Percentiles rank a stretch among this genome's conserved stretches.
phyloP scores from a whole-genome alignment of 106 monocot genomes.

The Phalaenopsis equestris region DNA sequence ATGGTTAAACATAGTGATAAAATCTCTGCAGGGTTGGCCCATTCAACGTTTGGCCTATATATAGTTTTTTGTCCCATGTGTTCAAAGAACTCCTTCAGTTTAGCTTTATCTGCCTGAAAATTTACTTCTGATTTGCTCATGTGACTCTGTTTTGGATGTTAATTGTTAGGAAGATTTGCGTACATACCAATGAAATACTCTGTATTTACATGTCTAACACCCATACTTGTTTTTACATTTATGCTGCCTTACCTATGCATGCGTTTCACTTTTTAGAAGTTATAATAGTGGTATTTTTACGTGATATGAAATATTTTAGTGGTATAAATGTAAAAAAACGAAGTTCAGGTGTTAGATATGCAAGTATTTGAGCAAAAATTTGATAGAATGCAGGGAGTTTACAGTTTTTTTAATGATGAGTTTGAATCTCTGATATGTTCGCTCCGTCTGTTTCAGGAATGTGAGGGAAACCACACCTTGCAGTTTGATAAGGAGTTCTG shows the following conservation, averaged over 20 bases:
- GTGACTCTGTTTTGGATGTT: background rate
- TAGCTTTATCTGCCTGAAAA: background rate
- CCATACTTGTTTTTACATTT: too few species aligned
- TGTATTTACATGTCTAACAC: too few species aligned
- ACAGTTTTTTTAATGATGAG: too few species aligned
- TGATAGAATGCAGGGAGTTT: background rate
- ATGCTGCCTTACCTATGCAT: too few species aligned
- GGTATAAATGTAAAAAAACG: too few species aligned
- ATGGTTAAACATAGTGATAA: background rate
- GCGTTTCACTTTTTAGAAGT: too few species aligned
- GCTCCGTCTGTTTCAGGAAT: constrained; percentile 27
- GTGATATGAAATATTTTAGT: background rate
- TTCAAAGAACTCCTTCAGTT: background rate
- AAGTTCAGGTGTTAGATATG: too few species aligned
- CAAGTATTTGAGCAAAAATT: too few species aligned
- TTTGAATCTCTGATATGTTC: background rate
- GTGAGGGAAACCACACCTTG: constrained; percentile 75
- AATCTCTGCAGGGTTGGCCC: background rate
- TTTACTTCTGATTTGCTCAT: background rate
- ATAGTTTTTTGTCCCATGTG: background rate
- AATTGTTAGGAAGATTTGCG: background rate
- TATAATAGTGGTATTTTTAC: too few species aligned
- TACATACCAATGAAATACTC: background rate
- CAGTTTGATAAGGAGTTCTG: constrained; percentile 51
- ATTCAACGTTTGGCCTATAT: background rate